A percentile compares a stretch with the other conserved stretches of the same genome.
Conservation (phyloP, 768 basidiomycete genomes). For the Termitomyces sp. region DNA sequence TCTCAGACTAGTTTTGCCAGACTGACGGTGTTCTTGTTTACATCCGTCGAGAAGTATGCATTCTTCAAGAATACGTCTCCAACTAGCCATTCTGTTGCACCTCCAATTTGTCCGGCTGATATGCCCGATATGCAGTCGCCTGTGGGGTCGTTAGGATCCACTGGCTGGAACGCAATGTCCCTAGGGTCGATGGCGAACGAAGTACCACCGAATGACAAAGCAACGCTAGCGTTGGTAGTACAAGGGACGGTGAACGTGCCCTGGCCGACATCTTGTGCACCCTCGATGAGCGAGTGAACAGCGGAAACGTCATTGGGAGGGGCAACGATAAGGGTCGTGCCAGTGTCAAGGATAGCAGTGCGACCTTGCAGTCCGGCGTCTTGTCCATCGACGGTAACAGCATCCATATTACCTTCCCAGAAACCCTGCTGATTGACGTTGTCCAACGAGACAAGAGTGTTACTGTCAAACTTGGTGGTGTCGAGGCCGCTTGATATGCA, state of each 20-base stretch:
- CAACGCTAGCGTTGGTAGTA: constrained; percentile 33
- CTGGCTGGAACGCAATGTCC: constrained; percentile 54
- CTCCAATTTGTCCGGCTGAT: constrained; percentile 53
- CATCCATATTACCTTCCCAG: constrained; percentile 71
- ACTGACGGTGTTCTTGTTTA: constrained; percentile 49
- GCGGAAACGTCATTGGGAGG: constrained; percentile 32
- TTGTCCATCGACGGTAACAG: constrained; percentile 52
- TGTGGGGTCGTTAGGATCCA: constrained; percentile 44
- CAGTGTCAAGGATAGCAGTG: constrained; percentile 69
- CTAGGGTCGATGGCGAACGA: constrained; percentile 54
- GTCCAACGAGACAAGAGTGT: constrained; percentile 50
- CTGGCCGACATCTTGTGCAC: constrained; percentile 36
- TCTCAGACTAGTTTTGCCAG: constrained; percentile 47
- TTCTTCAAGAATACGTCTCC: constrained; percentile 80
- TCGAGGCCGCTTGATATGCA: constrained; percentile 47
- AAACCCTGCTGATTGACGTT: constrained; percentile 70
- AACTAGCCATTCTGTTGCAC: constrained; percentile 63
- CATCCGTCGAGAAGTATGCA: constrained; percentile 65
- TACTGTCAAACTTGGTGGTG: constrained; percentile 55
- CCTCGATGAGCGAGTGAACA: constrained; percentile 37
- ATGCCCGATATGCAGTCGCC: constrained; percentile 74
- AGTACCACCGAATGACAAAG: constrained; percentile 42
- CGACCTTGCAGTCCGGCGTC: constrained; percentile 49
- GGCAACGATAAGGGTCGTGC: constrained; percentile 48
- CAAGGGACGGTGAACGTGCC: constrained; percentile 51